These are phyloP conservation scores for Trichopus zeylanicus DNA, from an alignment of 116 monocot genomes.

Conservation along the genomic window DNA sequence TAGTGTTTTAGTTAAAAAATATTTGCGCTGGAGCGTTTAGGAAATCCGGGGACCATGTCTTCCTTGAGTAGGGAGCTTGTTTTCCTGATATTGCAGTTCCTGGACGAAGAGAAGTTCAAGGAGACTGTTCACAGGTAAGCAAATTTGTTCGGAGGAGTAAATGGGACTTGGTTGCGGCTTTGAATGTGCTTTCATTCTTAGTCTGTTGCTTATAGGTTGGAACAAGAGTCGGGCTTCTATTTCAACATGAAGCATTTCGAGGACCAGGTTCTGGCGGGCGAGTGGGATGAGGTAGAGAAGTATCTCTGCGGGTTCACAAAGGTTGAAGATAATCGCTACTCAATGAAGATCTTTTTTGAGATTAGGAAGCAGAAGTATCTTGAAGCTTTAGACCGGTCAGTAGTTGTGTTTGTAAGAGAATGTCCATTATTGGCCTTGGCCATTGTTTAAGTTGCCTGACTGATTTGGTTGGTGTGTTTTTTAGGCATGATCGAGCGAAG, in stretches of 20 bases:
- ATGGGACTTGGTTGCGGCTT: not conserved
- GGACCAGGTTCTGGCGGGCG: slow-evolving; percentile 20
- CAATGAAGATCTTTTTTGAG: slow-evolving; percentile 35
- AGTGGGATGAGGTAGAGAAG: slow-evolving; percentile 29
- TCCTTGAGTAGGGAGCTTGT: slow-evolving; percentile 46
- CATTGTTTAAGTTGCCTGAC: not conserved
- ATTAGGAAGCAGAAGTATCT: slow-evolving; percentile 37
- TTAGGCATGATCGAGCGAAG: slow-evolving; percentile 42
- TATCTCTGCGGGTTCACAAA: slow-evolving; percentile 28
- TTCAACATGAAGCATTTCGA: slow-evolving; percentile 31
- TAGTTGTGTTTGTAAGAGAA: not conserved
- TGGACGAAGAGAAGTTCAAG: slow-evolving; percentile 44
- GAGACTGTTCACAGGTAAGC: slow-evolving; percentile 38
- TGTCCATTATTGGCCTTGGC: not conserved
- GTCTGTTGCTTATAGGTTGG: slow-evolving; percentile 14
- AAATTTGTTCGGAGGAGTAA: not conserved
- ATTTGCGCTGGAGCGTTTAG: slow-evolving; percentile 36
- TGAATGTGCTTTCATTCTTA: not conserved
- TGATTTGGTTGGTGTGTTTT: not conserved
- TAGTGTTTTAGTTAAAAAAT: not conserved
- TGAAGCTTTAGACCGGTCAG: slow-evolving; percentile 13
- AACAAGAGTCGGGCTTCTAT: slow-evolving; percentile 30
- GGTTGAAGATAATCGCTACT: slow-evolving; percentile 19
- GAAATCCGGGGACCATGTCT: slow-evolving; percentile 31
- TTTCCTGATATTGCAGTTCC: slow-evolving; percentile 45